phyloP scores from a whole-genome alignment of 75 land plant genomes.

The Azolla pinnata region DNA sequence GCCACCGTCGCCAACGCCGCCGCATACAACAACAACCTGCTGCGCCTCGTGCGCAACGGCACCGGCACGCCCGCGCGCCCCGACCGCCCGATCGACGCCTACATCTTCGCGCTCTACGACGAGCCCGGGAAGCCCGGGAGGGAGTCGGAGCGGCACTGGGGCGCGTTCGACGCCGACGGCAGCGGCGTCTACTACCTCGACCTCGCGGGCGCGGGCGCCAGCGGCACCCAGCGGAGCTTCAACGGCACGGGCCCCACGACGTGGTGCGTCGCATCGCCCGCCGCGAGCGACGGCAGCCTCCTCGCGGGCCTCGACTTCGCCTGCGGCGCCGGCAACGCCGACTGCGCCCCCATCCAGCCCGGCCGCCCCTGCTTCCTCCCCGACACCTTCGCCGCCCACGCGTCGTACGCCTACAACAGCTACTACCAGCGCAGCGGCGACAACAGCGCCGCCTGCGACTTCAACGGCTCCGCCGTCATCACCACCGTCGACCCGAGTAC shows the following conservation, averaged over 20 bases:
- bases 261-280: conserved; percentile 55
- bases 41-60: conserved; percentile 35
- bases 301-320: conserved; percentile 61
- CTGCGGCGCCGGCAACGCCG: conserved; percentile 62
- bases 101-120: conserved; percentile 68
- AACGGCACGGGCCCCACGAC: conserved; percentile 5
- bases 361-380: conserved; percentile 48
- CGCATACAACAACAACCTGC: conserved; percentile 59
- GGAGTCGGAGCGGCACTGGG: conserved; percentile 69
- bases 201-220: background rate
- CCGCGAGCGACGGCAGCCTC: conserved; percentile 29
- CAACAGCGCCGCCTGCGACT: conserved; percentile 51
- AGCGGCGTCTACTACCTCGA: conserved; percentile 41
- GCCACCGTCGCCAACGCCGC: conserved; percentile 35
- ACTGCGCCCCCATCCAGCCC: conserved; percentile 47
- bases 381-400: conserved; percentile 46
- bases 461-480: conserved; percentile 68
- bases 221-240: conserved; percentile 1
- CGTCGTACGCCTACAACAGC: conserved; percentile 71
- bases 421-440: conserved; percentile 62
- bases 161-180: conserved; percentile 51
- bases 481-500: conserved; percentile 67
- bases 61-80: conserved; percentile 63
- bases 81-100: conserved; percentile 45
- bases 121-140: conserved; percentile 59